Percentiles rank a stretch among this genome's conserved stretches.
Conservation (phyloP, 371 early-diverging fungal species). For the Paraphysoderma sedebokerense region DNA sequence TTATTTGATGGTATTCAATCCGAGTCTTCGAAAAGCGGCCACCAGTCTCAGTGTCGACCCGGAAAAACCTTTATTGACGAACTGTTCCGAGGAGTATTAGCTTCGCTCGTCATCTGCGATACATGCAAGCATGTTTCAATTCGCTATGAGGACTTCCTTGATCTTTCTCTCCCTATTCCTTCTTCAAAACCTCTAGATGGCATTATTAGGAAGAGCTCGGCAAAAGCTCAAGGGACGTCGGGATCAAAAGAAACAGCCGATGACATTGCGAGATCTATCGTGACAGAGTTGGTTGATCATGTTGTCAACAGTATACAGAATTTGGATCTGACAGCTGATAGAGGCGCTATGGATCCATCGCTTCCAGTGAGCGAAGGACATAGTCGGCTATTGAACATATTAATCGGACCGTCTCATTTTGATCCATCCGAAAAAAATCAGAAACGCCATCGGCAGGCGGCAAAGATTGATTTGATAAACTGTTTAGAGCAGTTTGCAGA, state of each 20-base stretch:
- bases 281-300: too few relatives aligned
- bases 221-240: neutral
- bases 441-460: neutral
- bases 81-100: slow-evolving; percentile 41
- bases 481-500: slow-evolving; percentile 1
- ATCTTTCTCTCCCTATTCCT: slow-evolving; percentile 25
- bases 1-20: slow-evolving; percentile 35
- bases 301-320: too few relatives aligned
- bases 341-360: too few relatives aligned
- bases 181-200: too few relatives aligned
- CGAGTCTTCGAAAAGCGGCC: slow-evolving; percentile 21
- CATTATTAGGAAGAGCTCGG: neutral
- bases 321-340: too few relatives aligned
- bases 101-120: slow-evolving; percentile 36
- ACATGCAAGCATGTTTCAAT: slow-evolving; percentile 30
- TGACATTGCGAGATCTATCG: too few relatives aligned
- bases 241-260: neutral
- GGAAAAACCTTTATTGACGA: slow-evolving; percentile 41
- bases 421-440: neutral
- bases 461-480: neutral
- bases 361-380: too few relatives aligned
- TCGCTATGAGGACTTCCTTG: slow-evolving; percentile 30
- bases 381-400: too few relatives aligned
- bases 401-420: too few relatives aligned
- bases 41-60: too few relatives aligned